Base-by-base conservation (phyloP, 2,329 filamentous ascomycete species). In the Penicillium capsulatum region DNA sequence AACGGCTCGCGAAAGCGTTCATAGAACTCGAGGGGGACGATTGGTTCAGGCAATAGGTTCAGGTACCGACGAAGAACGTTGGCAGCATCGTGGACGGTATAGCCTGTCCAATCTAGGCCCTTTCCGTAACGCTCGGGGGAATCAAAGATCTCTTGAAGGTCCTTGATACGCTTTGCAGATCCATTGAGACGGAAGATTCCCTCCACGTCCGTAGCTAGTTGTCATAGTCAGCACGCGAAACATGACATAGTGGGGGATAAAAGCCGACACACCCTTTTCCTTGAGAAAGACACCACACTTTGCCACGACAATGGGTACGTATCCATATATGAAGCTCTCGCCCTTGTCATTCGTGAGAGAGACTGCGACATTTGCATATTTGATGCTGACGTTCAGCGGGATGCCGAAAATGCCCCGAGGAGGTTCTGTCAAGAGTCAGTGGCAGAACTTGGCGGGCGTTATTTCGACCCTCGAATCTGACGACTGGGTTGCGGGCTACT, bases 231-330 rank as follows among this genome's bases (percentile, higher is more conserved):
- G 19, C 19, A n/a, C n/a, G n/a, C n/a, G n/a, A n/a, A n/a, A n/a
- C n/a, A n/a, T n/a, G n/a, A n/a, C n/a, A n/a, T n/a, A n/a, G n/a
- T n/a, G n/a, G n/a, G n/a, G n/a, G n/a, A n/a, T n/a, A n/a, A n/a
- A n/a, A n/a, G n/a, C 16, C 26, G 3, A 42, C 78, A 51, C 66
- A 96, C 92, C 92, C 79, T 94, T 96, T 66, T 98, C 92, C 67
- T 98, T 98, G 51, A 98, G 66, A 54, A 90, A 98, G 3, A 98
- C 90, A 47, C 92, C 92, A 64, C 92, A 97, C 66, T 98, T 98
- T 24, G 92, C 92, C 38, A 98, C 91, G 30, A 98, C 91, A 50
- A 98, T 97, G 13, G 92, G 92, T 6, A 98, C 91, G 60, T 97
- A 97, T 59, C 92, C 92, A 65, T 97, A 98, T 38, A 97, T 96